Evolutionary conservation across 225 moss, liverwort and hornwort species (phyloP).

Genomic region (Bryum argenteum): DNA sequence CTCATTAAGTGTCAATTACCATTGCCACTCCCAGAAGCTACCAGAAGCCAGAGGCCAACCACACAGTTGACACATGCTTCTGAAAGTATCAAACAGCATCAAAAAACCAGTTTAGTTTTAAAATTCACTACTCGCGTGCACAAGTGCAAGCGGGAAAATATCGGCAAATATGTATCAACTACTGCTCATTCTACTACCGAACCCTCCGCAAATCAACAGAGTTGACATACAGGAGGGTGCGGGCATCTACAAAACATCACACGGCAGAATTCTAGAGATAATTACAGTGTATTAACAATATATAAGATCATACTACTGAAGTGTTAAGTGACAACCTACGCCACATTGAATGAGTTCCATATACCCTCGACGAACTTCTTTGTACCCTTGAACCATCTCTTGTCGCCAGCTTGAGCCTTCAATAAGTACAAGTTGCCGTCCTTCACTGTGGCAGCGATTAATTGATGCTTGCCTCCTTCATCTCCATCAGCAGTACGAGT

Average conservation of each 20-base stretch:
- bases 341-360: slow-evolving; percentile 76
- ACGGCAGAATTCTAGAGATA: slow-evolving; percentile 26
- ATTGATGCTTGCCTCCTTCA: slow-evolving; percentile 95
- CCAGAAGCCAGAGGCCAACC: too few species aligned
- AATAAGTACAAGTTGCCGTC: slow-evolving; percentile 74
- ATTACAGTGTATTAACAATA: slow-evolving; percentile 50
- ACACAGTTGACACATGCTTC: background rate
- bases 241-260: slow-evolving; percentile 26
- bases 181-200: slow-evolving; percentile 27
- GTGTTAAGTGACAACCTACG: slow-evolving; percentile 24
- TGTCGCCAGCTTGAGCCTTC: slow-evolving; percentile 97
- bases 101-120: background rate
- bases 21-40: too few species aligned
- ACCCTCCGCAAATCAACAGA: background rate
- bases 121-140: slow-evolving; percentile 30
- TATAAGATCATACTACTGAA: slow-evolving; percentile 28
- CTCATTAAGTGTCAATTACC: too few species aligned
- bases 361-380: slow-evolving; percentile 75
- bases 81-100: background rate
- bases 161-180: slow-evolving; percentile 44
- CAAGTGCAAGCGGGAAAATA: slow-evolving; percentile 28
- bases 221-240: slow-evolving; percentile 1
- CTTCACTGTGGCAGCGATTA: slow-evolving; percentile 76
- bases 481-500: slow-evolving; percentile 95
- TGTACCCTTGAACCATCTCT: slow-evolving; percentile 98